Conservation (phyloP, 306 rosid genomes). For the Vigna hirtella region DNA sequence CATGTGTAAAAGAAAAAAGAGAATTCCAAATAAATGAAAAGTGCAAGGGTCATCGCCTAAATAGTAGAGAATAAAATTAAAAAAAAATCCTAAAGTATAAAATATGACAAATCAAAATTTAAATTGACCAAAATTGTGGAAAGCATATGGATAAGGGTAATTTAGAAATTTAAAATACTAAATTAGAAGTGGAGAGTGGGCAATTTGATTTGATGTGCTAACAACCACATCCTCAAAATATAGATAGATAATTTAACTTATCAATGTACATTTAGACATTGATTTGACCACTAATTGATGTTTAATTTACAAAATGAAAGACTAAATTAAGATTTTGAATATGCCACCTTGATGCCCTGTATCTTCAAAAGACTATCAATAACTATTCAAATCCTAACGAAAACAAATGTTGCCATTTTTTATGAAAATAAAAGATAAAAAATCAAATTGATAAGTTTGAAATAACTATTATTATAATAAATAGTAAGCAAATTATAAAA, state of each 20-base stretch:
- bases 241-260: background rate
- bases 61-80: background rate
- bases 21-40: background rate
- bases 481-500: no score
- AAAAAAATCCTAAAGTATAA: background rate
- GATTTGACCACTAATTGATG: background rate
- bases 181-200: background rate
- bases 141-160: no score
- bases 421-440: no score
- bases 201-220: background rate
- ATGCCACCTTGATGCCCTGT: background rate
- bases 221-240: background rate
- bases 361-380: background rate
- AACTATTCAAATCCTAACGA: background rate
- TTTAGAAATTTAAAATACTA: background rate
- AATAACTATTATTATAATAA: no score
- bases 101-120: background rate
- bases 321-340: background rate
- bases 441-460: no score
- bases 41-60: background rate
- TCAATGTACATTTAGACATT: background rate
- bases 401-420: no score
- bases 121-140: background rate
- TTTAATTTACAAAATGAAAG: background rate
- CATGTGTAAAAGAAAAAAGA: no score